Conservation (phyloP, 139 green algal species). For the Chlorella vulgaris region DNA sequence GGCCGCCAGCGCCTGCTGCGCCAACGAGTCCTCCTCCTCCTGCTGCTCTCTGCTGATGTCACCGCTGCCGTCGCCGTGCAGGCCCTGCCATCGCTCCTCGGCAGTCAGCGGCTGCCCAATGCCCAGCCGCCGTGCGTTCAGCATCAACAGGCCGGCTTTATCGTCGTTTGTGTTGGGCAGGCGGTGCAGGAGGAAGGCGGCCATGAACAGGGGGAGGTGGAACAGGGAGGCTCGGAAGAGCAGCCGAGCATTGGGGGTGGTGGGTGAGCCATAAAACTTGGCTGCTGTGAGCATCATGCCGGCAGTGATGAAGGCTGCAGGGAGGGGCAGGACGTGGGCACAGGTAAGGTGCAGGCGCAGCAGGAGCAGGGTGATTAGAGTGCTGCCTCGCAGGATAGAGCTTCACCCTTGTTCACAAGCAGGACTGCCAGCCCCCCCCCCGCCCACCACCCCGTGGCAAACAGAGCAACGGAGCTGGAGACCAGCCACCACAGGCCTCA, state of each 20-base stretch:
- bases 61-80: background rate
- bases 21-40: background rate
- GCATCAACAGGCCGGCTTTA: conserved; percentile 22
- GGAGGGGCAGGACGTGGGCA: background rate
- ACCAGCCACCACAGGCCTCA: too few species aligned
- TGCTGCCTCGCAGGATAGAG: too few species aligned
- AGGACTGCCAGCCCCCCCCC: too few species aligned
- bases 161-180: conserved; percentile 38
- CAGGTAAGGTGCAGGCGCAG: too few species aligned
- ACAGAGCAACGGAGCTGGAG: too few species aligned
- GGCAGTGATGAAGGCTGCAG: conserved; percentile 56
- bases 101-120: background rate
- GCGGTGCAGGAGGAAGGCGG: conserved; percentile 80
- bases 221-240: conserved; percentile 91
- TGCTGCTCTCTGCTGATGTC: background rate
- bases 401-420: too few species aligned
- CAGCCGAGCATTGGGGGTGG: conserved; percentile 64
- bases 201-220: conserved; percentile 92
- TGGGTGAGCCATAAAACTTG: conserved; percentile 73
- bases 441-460: too few species aligned
- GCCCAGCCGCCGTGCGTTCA: conserved; percentile 34
- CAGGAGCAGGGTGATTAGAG: too few species aligned
- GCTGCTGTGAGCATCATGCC: conserved; percentile 70
- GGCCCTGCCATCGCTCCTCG: background rate
- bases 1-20: background rate